Conservation (phyloP, 768 basidiomycete genomes). For the Symmetrospora coprosmae region DNA sequence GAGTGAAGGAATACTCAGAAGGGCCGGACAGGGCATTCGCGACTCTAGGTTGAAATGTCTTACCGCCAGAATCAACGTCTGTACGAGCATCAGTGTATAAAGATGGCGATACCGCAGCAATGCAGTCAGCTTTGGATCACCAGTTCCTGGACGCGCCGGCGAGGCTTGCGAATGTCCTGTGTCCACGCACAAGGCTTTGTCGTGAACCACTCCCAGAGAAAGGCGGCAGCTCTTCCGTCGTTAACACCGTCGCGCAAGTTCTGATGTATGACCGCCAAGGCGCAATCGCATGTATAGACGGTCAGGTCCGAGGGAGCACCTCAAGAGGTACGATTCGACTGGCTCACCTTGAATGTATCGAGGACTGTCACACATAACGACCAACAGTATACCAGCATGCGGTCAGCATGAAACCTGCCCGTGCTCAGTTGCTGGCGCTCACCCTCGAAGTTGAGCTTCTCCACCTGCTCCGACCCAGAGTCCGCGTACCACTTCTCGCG, state of each 20-base stretch:
- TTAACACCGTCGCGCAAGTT: slow-evolving; percentile 69
- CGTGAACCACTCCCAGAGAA: slow-evolving; percentile 86
- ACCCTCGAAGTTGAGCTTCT: slow-evolving; percentile 32
- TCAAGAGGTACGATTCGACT: not conserved
- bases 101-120: not conserved
- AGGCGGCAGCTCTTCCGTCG: slow-evolving; percentile 69
- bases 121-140: slow-evolving; percentile 26
- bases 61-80: slow-evolving; percentile 1
- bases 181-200: slow-evolving; percentile 68
- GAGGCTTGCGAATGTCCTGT: slow-evolving; percentile 53
- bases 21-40: not conserved
- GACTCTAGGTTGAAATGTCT: not conserved
- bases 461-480: slow-evolving; percentile 28
- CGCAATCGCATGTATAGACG: slow-evolving; percentile 25
- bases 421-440: not conserved
- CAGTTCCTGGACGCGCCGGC: not conserved
- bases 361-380: slow-evolving; percentile 45
- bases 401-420: too few relatives aligned
- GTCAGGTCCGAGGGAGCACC: not conserved
- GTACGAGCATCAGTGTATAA: not conserved
- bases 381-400: slow-evolving; percentile 32
- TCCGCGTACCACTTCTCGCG: slow-evolving; percentile 60
- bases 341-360: slow-evolving; percentile 54
- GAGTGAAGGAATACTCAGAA: not conserved
- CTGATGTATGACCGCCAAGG: too few relatives aligned